Evolutionary conservation across 768 basidiomycete species (phyloP), one percentile per base, ranked within the genome.

Genomic region (Pisolithus tinctorius): DNA sequence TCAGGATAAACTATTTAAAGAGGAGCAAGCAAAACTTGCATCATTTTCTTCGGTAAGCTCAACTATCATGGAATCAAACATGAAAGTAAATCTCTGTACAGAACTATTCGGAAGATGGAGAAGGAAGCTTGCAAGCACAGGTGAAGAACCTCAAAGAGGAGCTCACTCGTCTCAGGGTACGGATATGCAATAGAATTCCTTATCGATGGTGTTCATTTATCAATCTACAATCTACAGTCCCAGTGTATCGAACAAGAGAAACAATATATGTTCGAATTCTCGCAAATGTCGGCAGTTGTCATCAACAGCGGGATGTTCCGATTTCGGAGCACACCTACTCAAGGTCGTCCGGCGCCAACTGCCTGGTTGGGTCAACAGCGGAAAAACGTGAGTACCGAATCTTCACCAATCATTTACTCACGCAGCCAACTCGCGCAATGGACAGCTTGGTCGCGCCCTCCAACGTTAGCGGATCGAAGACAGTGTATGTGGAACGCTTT

Each of bases 1-100:
- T 30, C 93, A 95, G 66, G 93, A 96, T 69, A 88, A 87, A 56
- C 74, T 92, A 27, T 86, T 93, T 70, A 87, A 86, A 58, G 88
- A 91, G 61, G 84, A 86, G 60, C 83, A 84, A 46, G 81, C 83
- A 4, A 79, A 81, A 47, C 77, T 75, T 58, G 72, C 70, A 29
- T 73, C 71, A 20, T 59, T 69, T 49, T 66, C 67, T 31, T 67
- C 78, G 38, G 84, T 84, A 56, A 55, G 74, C 65, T 29, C 25
- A 11, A 26, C 14, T 30, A 11, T 6, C 43, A n/a, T 17, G 7
- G 14, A 26, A 1, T 20, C 27, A 14, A 17, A 4, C 26, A 30
- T 23, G 2, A 9, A 16, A 27, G 29, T 13, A 14, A 13, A 44
- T 16, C 16, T 14, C 36, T 27, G 16, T 27, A 38, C 56, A 80